Evolutionary conservation across 805 yeast species (phyloP).

Genomic region (Yarrowia phangngaensis): DNA sequence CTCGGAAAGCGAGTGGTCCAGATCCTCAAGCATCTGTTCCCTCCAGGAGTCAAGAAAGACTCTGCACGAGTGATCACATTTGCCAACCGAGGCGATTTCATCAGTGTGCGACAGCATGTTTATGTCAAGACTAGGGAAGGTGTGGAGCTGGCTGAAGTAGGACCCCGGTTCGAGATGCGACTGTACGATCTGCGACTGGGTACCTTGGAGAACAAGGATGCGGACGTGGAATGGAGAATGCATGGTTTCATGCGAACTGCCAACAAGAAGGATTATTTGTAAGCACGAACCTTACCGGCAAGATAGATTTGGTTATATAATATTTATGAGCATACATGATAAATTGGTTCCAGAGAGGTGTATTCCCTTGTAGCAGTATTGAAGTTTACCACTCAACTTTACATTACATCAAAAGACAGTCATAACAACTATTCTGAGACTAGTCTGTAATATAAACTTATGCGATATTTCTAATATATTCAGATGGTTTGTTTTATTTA

Average conservation of each 20-base stretch:
- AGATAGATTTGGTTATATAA: slow-evolving; percentile 15
- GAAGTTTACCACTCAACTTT: too few relatives aligned
- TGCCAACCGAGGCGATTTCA: slow-evolving; percentile 84
- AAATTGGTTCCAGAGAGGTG: too few relatives aligned
- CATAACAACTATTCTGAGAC: too few relatives aligned
- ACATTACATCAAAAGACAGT: too few relatives aligned
- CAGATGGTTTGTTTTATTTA: too few relatives aligned
- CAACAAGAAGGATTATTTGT: slow-evolving; percentile 84
- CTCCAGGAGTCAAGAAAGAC: slow-evolving; percentile 93
- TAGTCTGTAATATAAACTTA: too few relatives aligned
- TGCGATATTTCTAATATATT: too few relatives aligned
- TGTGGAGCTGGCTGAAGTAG: slow-evolving; percentile 92
- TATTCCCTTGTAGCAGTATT: too few relatives aligned
- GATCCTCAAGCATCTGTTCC: slow-evolving; percentile 82
- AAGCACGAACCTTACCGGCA: slow-evolving; percentile 28
- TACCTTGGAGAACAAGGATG: slow-evolving; percentile 89
- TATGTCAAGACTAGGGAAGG: slow-evolving; percentile 83
- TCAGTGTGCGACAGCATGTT: slow-evolving; percentile 91
- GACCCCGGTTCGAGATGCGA: slow-evolving; percentile 98
- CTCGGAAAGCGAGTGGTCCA: slow-evolving; percentile 80
- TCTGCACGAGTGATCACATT: slow-evolving; percentile 89
- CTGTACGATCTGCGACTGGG: slow-evolving; percentile 84
- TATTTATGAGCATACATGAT: slow-evolving; percentile 23
- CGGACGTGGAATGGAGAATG: slow-evolving; percentile 96
- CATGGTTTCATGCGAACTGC: slow-evolving; percentile 94